Percentiles rank a stretch among this genome's conserved stretches.
Conservation (phyloP, 345 rosid genomes). For the Mangifera indica region DNA sequence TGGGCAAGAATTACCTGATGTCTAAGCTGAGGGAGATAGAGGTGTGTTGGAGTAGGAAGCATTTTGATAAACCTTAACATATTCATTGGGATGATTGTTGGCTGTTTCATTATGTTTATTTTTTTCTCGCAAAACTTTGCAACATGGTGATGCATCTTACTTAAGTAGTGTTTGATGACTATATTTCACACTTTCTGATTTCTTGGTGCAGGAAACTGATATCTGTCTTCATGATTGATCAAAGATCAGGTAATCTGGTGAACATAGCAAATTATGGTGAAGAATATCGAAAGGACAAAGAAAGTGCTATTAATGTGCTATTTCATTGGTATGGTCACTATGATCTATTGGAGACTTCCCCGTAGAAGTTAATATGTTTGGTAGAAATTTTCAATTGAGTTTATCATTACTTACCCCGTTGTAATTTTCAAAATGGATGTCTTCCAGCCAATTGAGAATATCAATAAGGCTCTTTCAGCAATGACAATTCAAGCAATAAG, state of each 20-base stretch:
- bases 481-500: no score
- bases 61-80: no score
- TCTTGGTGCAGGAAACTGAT: slow-evolving; percentile 44
- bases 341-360: slow-evolving; percentile 51
- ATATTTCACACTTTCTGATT: slow-evolving; percentile 21
- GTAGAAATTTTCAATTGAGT: slow-evolving; percentile 16
- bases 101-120: slow-evolving; percentile 1
- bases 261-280: slow-evolving; percentile 65
- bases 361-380: slow-evolving; percentile 30
- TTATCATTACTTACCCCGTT: no score
- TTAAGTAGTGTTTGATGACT: slow-evolving; percentile 15
- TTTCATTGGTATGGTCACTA: slow-evolving; percentile 84
- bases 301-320: slow-evolving; percentile 54
- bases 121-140: no score
- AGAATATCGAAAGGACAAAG: slow-evolving; percentile 48
- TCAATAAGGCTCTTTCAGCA: no score
- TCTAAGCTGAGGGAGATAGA: not conserved
- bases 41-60: not conserved
- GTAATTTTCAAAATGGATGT: no score
- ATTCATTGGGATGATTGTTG: not conserved
- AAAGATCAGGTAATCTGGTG: slow-evolving; percentile 44
- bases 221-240: slow-evolving; percentile 58
- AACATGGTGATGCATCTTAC: no score
- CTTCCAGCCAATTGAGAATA: no score
- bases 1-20: not conserved